These are phyloP conservation scores for Chloridella minuta DNA, from an alignment of 352 stramenopile genomes.

Conservation along the genomic window DNA sequence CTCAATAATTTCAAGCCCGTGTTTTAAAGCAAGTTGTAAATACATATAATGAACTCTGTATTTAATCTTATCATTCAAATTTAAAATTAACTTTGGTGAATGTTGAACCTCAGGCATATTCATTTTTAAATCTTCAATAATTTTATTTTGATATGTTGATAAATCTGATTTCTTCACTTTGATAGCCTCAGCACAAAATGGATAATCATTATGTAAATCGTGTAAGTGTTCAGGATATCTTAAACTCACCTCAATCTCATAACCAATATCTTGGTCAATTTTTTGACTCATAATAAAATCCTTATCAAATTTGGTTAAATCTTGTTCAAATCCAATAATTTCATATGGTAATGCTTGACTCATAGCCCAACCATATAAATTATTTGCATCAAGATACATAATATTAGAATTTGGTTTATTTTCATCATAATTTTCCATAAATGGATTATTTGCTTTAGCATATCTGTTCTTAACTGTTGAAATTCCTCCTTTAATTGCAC, in stretches of 20 bases:
- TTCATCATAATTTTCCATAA: slow-evolving; percentile 16
- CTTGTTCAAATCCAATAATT: neutral
- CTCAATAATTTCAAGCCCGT: slow-evolving; percentile 14
- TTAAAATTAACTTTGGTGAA: slow-evolving; percentile 15
- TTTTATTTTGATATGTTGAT: no score
- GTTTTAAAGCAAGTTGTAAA: slow-evolving; percentile 13
- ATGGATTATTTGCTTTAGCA: slow-evolving; percentile 15
- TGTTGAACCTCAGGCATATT: no score
- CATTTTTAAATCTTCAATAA: no score
- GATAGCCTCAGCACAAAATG: slow-evolving; percentile 13
- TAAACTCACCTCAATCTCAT: slow-evolving; percentile 16
- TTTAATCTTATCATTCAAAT: slow-evolving; percentile 17
- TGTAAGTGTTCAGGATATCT: slow-evolving; percentile 17
- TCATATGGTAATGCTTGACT: slow-evolving; percentile 15
- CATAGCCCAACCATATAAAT: slow-evolving; percentile 19
- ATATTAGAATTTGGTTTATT: slow-evolving; percentile 16
- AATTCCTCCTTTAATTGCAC: slow-evolving; percentile 16
- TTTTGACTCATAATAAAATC: neutral
- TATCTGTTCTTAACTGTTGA: neutral
- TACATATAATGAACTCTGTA: slow-evolving; percentile 13
- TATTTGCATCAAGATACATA: slow-evolving; percentile 18
- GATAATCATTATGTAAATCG: slow-evolving; percentile 19
- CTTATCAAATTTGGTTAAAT: neutral
- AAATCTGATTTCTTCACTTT: neutral
- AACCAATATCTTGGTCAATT: slow-evolving; percentile 11